Percentiles rank a stretch among this genome's conserved stretches.
Evolutionary conservation across 2,329 filamentous ascomycete genomes (phyloP).

Genomic region (Exophiala alcalophila): DNA sequence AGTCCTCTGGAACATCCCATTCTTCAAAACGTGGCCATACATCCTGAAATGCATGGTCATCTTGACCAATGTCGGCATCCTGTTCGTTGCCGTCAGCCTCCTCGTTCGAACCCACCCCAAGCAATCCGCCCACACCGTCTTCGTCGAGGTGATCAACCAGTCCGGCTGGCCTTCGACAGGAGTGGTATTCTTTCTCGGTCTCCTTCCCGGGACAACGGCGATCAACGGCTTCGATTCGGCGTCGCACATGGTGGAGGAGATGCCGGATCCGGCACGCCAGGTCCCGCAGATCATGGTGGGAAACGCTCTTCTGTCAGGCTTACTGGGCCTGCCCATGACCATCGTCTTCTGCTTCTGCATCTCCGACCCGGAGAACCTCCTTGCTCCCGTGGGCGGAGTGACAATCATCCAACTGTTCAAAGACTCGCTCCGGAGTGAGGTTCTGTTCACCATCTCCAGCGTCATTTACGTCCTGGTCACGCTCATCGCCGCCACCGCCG

Average conservation of each 20-base stretch:
- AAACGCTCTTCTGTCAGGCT: neutral
- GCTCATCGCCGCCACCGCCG: slow-evolving; percentile 1
- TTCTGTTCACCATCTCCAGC: slow-evolving; percentile 1
- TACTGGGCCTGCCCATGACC: slow-evolving; percentile 19
- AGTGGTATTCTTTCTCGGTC: slow-evolving; percentile 20
- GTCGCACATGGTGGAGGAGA: slow-evolving; percentile 22
- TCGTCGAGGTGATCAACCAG: slow-evolving; percentile 23
- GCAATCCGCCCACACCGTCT: slow-evolving; percentile 17
- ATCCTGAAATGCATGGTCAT: slow-evolving; percentile 18
- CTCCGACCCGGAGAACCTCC: slow-evolving; percentile 10
- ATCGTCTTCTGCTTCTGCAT: slow-evolving; percentile 18
- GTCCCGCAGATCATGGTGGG: slow-evolving; percentile 23
- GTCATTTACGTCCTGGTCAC: slow-evolving; percentile 1
- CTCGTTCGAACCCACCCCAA: slow-evolving; percentile 25
- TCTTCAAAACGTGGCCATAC: slow-evolving; percentile 15
- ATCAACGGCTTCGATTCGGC: slow-evolving; percentile 17
- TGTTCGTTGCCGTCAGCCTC: slow-evolving; percentile 33
- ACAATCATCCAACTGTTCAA: slow-evolving; percentile 13
- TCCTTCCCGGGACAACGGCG: slow-evolving; percentile 4
- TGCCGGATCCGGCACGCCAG: slow-evolving; percentile 11
- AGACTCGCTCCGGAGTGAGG: neutral
- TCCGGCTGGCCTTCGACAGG: slow-evolving; percentile 32
- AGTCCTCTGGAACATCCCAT: slow-evolving; percentile 13
- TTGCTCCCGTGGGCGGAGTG: slow-evolving; percentile 7
- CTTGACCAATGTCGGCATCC: slow-evolving; percentile 22